Conservation (phyloP, 148 eudicot genomes). For the Rhododendron griersonianum region DNA sequence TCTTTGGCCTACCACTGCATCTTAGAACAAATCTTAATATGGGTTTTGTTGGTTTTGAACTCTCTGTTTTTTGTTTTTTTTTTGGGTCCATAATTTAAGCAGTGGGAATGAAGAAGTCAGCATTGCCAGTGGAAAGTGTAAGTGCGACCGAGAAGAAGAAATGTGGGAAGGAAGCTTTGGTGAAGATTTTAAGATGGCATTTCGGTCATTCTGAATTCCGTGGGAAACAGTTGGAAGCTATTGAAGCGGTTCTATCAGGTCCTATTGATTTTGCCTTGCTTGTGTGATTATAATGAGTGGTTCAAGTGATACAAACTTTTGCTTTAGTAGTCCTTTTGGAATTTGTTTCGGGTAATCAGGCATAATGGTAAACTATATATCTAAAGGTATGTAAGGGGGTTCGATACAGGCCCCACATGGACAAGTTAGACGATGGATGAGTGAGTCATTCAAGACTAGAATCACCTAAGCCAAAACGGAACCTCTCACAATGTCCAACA, state of each 20-base stretch:
- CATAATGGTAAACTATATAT: not conserved
- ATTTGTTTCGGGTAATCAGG: not conserved
- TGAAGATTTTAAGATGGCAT: conserved; percentile 93
- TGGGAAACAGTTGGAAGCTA: conserved; percentile 89
- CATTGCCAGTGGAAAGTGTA: conserved; percentile 50
- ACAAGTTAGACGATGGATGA: not conserved
- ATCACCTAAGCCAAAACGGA: not conserved
- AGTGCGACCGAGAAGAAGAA: conserved; percentile 39
- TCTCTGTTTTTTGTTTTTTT: not conserved
- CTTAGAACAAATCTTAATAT: too few relatives aligned
- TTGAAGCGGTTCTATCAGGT: conserved; percentile 93
- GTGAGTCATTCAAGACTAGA: not conserved
- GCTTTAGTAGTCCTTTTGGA: not conserved
- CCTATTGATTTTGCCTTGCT: not conserved
- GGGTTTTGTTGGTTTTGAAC: not conserved
- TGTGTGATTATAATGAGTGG: not conserved
- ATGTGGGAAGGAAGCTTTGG: conserved; percentile 63
- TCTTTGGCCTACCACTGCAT: not conserved
- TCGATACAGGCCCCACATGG: not conserved
- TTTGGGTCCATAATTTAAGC: not conserved
- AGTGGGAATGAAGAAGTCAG: conserved; percentile 53
- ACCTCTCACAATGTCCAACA: not conserved
- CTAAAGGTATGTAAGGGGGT: not conserved
- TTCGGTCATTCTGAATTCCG: conserved; percentile 83
- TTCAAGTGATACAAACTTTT: not conserved